Evolutionary conservation across 2,329 filamentous ascomycete species (phyloP).

Genomic region (Talaromyces piceae): DNA sequence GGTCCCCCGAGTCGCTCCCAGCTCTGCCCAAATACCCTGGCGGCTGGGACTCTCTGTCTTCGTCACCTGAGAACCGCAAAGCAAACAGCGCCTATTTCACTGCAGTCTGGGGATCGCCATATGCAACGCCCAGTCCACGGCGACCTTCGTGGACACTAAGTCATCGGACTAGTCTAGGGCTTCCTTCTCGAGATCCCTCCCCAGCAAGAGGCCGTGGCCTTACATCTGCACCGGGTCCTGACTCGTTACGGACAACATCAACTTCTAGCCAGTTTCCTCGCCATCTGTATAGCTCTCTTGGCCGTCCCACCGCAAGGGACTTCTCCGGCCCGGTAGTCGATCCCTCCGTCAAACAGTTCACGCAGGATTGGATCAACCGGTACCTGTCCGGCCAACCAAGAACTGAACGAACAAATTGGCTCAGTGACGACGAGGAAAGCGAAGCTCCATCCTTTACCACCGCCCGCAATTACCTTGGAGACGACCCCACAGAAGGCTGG

Average conservation of each 20-base stretch:
- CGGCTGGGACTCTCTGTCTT: slow-evolving; percentile 29
- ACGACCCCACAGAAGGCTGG: slow-evolving; percentile 38
- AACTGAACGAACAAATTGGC: slow-evolving; percentile 70
- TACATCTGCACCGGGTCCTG: slow-evolving; percentile 16
- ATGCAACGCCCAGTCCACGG: slow-evolving; percentile 55
- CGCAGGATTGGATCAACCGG: slow-evolving; percentile 79
- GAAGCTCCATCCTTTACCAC: slow-evolving; percentile 59
- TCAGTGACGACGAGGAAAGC: slow-evolving; percentile 70
- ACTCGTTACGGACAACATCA: slow-evolving; percentile 23
- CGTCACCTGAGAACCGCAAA: slow-evolving; percentile 34
- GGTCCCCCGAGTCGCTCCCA: slow-evolving; percentile 24
- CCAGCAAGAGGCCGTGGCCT: slow-evolving; percentile 21
- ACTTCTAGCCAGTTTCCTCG: slow-evolving; percentile 18
- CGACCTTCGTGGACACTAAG: slow-evolving; percentile 32
- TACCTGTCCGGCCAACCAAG: slow-evolving; percentile 66
- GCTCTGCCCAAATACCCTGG: slow-evolving; percentile 25
- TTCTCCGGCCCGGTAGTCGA: slow-evolving; percentile 20
- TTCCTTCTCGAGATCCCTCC: slow-evolving; percentile 27
- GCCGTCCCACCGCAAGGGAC: slow-evolving; percentile 20
- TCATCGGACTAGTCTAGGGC: slow-evolving; percentile 40
- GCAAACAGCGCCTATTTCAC: slow-evolving; percentile 54
- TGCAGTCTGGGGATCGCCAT: slow-evolving; percentile 87
- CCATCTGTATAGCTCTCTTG: slow-evolving; percentile 19
- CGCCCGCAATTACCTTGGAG: slow-evolving; percentile 33
- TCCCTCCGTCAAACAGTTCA: slow-evolving; percentile 50